phyloP scores from a whole-genome alignment of 352 stramenopile species.

The Pythium dissotocum region DNA sequence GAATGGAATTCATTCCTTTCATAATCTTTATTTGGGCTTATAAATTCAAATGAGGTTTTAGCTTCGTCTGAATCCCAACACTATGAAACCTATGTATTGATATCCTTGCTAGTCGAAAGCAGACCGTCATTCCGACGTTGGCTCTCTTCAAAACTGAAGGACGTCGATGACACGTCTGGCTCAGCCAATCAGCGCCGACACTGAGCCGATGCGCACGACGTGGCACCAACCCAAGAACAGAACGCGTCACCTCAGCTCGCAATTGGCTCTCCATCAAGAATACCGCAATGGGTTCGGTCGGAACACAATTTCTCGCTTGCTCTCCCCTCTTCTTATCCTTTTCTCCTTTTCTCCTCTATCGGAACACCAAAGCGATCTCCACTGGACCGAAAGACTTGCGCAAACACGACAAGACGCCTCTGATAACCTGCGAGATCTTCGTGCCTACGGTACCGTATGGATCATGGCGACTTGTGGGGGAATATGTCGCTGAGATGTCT shows the following conservation, averaged over 20 bases:
- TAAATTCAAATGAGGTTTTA: too few species aligned
- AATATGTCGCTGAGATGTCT: conserved; percentile 16
- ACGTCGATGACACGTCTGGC: conserved; percentile 28
- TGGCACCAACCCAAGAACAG: conserved; percentile 25
- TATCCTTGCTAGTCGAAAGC: neutral
- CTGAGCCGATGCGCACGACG: conserved; percentile 24
- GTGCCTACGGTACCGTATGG: neutral
- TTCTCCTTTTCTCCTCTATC: neutral
- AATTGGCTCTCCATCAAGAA: neutral
- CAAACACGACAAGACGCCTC: neutral
- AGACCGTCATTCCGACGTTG: conserved; percentile 1
- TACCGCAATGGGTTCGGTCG: too few species aligned
- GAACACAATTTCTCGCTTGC: neutral
- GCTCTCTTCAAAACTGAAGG: neutral
- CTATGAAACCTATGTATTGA: neutral
- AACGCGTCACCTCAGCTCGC: neutral
- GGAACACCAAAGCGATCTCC: neutral
- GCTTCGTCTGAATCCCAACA: too few species aligned
- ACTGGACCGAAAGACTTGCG: neutral
- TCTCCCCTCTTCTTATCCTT: neutral
- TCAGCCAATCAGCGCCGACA: conserved; percentile 26
- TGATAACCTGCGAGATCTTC: too few species aligned
- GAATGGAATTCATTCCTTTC: conserved; percentile 21
- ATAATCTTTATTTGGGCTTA: neutral
- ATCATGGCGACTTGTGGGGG: neutral